Evolutionary conservation across 345 rosid genomes (phyloP).

Genomic region (Balakata baccata): DNA sequence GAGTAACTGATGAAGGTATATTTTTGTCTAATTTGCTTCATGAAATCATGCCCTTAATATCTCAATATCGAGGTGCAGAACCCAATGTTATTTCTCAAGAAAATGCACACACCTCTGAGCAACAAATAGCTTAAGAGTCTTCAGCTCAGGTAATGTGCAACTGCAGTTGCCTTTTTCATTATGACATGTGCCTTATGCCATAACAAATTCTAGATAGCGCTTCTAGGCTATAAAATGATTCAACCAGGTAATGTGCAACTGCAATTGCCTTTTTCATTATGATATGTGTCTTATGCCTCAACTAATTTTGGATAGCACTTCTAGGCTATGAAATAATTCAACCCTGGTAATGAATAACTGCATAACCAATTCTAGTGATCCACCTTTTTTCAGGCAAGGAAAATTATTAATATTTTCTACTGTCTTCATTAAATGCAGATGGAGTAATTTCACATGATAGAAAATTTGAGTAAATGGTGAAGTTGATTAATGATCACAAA

Average conservation of each 20-base stretch:
- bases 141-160: conserved; percentile 28
- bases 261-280: too few relatives aligned
- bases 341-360: neutral
- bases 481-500: conserved; percentile 6
- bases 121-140: conserved; percentile 21
- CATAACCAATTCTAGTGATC: neutral
- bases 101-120: conserved; percentile 19
- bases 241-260: conserved; percentile 33
- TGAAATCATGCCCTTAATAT: conserved; percentile 58
- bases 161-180: too few relatives aligned
- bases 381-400: too few relatives aligned
- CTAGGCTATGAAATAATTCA: neutral
- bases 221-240: conserved; percentile 1
- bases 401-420: neutral
- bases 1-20: conserved; percentile 49
- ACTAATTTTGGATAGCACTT: neutral
- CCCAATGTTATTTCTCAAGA: conserved; percentile 24
- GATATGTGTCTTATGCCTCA: neutral
- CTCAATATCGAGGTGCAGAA: conserved; percentile 37
- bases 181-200: neutral
- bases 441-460: conserved; percentile 23
- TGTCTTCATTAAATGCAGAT: conserved; percentile 25
- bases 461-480: conserved; percentile 6
- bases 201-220: neutral
- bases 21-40: conserved; percentile 59